Conservation (phyloP, 75 land plant genomes). For the Selaginella tamariscina region DNA sequence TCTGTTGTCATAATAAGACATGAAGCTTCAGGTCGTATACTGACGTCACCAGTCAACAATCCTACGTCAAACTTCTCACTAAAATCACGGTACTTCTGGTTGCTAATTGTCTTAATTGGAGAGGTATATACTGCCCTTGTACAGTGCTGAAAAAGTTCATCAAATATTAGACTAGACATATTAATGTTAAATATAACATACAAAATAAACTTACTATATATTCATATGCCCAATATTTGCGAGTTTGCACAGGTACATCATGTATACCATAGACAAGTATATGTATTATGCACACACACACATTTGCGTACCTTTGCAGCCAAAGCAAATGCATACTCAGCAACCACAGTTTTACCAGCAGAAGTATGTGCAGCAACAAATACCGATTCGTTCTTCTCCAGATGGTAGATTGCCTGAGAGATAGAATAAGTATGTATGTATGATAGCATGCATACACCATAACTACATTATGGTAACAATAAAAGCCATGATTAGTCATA, state of each 20-base stretch:
- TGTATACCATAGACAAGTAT: background rate
- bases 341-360: conserved; percentile 8
- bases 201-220: background rate
- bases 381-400: conserved; percentile 15
- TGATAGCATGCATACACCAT: background rate
- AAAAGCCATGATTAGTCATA: background rate
- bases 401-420: conserved; percentile 14
- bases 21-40: conserved; percentile 96
- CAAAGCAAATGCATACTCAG: conserved; percentile 10
- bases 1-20: conserved; percentile 99
- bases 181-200: background rate
- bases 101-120: conserved; percentile 98
- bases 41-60: conserved; percentile 94
- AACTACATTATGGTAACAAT: background rate
- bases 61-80: conserved; percentile 99
- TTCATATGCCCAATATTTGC: background rate
- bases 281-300: background rate
- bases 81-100: conserved; percentile 96
- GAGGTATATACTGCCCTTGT: conserved; percentile 99
- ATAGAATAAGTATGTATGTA: background rate
- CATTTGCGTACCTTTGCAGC: conserved; percentile 10
- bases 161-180: background rate
- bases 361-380: conserved; percentile 19
- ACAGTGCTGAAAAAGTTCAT: conserved; percentile 61
- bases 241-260: background rate